Evolutionary conservation across 83 land plant genomes (phyloP), one percentile per base, ranked within the genome.

Genomic region (Picea abies): DNA sequence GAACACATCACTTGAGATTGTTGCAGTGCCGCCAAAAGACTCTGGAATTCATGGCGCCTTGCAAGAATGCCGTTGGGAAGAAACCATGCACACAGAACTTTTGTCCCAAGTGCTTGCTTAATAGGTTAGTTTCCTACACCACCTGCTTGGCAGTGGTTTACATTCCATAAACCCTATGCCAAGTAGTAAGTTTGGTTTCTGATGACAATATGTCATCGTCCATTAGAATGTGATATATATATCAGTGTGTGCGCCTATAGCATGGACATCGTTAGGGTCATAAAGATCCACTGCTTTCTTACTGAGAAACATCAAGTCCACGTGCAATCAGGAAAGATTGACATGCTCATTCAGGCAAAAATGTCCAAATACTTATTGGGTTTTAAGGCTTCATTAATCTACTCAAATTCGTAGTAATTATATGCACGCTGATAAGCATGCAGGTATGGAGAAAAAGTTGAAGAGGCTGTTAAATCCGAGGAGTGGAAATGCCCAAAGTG

Each of bases 21-120:
- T 68, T 83, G 86, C 81, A 95, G 98, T 96, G 98, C 81, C 96
- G 98, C 16, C 98, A 96, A 78, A 94, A 90, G 71, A 94, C 91
- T 1, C 68, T 63, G 84, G 93, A 88, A 20, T 80, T 88, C 52
- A 66, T 84, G 52, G 95, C 93, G 3, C 11, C 81, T 3, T 96
- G 98, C 86, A 90, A 80, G 85, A 82, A 81, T 81, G 20, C 81
- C 82, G 76, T 37, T 35, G 61, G 80, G 12, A 32, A 65, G 65
- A 93, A 86, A 63, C 63, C 81, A 4, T 96, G 98, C 79, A 61
- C 86, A 2, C 83, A 86, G 35, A 85, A 81, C 39, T 88, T 83
- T 79, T 96, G 98, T 80, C 84, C 80, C 68, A 94, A 86, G 79
- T 96, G 98, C 86, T 90, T 96, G 23, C 76, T 88, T 16, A 96